These are phyloP conservation scores for Aspergillus fumigatiaffinis DNA, from an alignment of 2,329 filamentous ascomycete species.

Conservation along the genomic window DNA sequence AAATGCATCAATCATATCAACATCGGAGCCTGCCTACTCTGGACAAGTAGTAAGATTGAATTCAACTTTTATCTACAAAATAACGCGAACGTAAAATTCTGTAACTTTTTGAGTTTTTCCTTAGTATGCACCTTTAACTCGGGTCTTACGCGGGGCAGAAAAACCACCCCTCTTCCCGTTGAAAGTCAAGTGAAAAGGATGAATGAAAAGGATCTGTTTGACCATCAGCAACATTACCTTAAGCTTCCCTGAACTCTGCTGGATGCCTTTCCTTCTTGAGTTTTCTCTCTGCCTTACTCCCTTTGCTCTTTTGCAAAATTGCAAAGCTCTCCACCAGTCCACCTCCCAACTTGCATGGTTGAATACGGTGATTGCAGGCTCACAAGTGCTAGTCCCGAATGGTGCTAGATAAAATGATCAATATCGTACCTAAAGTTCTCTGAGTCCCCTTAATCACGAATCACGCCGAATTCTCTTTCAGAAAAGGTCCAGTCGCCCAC, in stretches of 20 bases:
- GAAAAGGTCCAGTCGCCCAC: neutral
- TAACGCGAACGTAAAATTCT: neutral
- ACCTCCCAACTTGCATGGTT: conserved; percentile 20
- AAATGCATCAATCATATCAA: neutral
- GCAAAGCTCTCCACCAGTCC: conserved; percentile 12
- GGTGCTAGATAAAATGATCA: neutral
- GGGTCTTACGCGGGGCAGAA: neutral
- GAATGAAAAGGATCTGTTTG: neutral
- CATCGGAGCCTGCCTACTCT: too few relatives aligned
- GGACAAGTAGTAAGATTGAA: neutral
- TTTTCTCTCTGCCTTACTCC: neutral
- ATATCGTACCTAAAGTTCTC: neutral
- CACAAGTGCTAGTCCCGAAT: neutral
- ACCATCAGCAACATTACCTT: neutral
- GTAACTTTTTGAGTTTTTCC: neutral
- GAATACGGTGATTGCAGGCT: conserved; percentile 4
- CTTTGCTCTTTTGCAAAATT: neutral
- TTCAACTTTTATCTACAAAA: neutral
- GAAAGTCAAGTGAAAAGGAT: neutral
- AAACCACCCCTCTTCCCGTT: neutral
- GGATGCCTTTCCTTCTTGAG: neutral
- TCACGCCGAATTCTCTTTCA: neutral
- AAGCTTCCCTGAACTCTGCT: neutral
- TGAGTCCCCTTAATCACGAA: neutral
- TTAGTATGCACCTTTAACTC: neutral